Percentiles rank a stretch among this genome's conserved stretches.
These are phyloP conservation scores for Panellus pusillus DNA, from an alignment of 768 basidiomycete genomes.

Conservation along the genomic window DNA sequence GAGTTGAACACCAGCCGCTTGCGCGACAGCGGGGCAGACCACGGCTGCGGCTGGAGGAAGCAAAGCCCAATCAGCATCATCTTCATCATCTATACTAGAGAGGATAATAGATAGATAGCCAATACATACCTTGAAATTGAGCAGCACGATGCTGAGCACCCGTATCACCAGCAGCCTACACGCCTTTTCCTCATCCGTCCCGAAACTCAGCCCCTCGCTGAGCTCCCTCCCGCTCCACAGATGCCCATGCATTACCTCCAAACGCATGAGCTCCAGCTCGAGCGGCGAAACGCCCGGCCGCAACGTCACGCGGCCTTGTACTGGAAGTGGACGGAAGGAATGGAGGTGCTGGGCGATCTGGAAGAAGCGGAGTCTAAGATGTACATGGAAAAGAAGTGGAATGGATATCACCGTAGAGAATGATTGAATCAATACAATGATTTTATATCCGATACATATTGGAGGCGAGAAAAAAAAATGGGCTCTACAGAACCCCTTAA, in stretches of 20 bases:
- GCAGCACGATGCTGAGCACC: constrained; percentile 90
- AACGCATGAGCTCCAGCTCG: constrained; percentile 93
- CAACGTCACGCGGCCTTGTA: too few species aligned
- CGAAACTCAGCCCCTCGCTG: constrained; percentile 96
- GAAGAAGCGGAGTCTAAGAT: too few species aligned
- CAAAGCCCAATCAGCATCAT: neutral
- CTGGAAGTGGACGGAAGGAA: too few species aligned
- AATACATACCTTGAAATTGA: constrained; percentile 93
- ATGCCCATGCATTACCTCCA: constrained; percentile 96
- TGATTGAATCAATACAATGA: too few species aligned
- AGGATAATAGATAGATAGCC: constrained; percentile 28
- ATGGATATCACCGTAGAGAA: too few species aligned
- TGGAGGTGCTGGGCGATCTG: too few species aligned
- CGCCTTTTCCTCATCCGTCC: constrained; percentile 92
- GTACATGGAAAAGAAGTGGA: too few species aligned
- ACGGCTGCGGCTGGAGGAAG: constrained; percentile 69
- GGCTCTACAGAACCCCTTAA: too few species aligned
- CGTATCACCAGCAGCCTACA: constrained; percentile 97
- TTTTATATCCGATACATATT: too few species aligned
- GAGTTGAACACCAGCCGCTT: constrained; percentile 98
- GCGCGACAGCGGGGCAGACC: constrained; percentile 95
- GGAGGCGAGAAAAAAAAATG: too few species aligned
- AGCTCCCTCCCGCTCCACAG: constrained; percentile 86
- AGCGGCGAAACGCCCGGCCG: too few species aligned
- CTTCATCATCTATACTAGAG: neutral